Percentiles rank a stretch among this genome's conserved stretches.
phyloP scores from a whole-genome alignment of 1,284 basidiomycete species.

The Boletellus deceptivus region DNA sequence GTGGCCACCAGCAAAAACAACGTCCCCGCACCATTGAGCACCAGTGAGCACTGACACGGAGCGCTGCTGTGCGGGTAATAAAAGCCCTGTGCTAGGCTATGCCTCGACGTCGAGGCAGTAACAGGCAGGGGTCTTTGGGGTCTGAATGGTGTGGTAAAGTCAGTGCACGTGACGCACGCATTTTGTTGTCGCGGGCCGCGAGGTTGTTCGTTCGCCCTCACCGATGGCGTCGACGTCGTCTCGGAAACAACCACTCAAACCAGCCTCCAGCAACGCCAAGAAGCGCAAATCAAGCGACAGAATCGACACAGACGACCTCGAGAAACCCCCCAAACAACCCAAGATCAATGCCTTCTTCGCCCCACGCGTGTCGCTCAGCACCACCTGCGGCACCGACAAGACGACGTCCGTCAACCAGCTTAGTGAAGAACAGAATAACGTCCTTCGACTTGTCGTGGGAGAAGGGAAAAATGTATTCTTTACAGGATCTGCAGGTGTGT shows the following conservation, averaged over 20 bases:
- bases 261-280: slow-evolving; percentile 23
- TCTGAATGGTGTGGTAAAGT: slow-evolving; percentile 9
- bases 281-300: slow-evolving; percentile 42
- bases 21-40: no score
- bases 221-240: slow-evolving; percentile 13
- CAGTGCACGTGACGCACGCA: slow-evolving; percentile 26
- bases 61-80: no score
- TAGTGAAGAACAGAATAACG: slow-evolving; percentile 43
- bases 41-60: no score
- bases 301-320: slow-evolving; percentile 26
- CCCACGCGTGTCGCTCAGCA: slow-evolving; percentile 37
- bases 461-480: slow-evolving; percentile 51
- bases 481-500: slow-evolving; percentile 50
- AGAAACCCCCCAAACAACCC: slow-evolving; percentile 35
- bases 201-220: neutral
- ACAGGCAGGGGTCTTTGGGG: slow-evolving; percentile 3
- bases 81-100: no score
- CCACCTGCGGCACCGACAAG: slow-evolving; percentile 30
- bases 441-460: slow-evolving; percentile 47
- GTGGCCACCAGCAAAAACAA: no score
- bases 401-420: slow-evolving; percentile 38
- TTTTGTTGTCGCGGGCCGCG: slow-evolving; percentile 14
- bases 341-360: slow-evolving; percentile 47
- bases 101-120: no score
- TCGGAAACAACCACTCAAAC: slow-evolving; percentile 13